Evolutionary conservation across 2,329 filamentous ascomycete genomes (phyloP).

Genomic region (Aspergillus tamarii): DNA sequence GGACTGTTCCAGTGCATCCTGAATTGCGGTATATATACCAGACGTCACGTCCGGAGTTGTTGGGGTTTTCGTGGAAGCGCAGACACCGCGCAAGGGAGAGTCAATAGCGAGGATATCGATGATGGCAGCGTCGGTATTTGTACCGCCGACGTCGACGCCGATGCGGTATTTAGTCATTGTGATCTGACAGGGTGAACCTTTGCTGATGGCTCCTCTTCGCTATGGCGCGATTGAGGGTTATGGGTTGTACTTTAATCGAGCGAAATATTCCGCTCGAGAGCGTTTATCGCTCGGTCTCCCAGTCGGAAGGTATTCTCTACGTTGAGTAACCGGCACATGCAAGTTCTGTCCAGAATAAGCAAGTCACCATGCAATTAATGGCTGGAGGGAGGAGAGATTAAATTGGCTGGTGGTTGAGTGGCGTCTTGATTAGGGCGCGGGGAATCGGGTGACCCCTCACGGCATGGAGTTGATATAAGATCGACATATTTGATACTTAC

Average conservation of each 20-base stretch:
- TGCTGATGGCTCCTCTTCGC: not conserved
- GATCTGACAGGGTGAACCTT: not conserved
- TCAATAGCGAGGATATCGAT: constrained; percentile 31
- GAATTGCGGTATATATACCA: constrained; percentile 46
- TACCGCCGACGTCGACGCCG: constrained; percentile 46
- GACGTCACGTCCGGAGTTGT: constrained; percentile 46
- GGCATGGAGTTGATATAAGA: not conserved
- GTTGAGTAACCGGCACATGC: not conserved
- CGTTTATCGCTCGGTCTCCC: not conserved
- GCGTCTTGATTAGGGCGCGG: not conserved
- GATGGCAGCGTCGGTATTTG: constrained; percentile 41
- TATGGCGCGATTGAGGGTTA: not conserved
- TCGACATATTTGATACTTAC: not conserved
- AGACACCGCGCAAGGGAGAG: constrained; percentile 31
- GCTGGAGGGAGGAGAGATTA: not conserved
- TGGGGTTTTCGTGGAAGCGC: constrained; percentile 41
- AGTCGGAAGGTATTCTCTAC: not conserved
- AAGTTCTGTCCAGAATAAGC: not conserved
- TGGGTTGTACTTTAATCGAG: not conserved
- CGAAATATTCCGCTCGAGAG: not conserved
- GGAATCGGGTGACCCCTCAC: not conserved
- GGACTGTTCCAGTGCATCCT: constrained; percentile 39
- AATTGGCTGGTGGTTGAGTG: not conserved
- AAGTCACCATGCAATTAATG: not conserved
- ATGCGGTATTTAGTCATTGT: constrained; percentile 44